Evolutionary conservation across 2,329 filamentous ascomycete genomes (phyloP), one percentile per base, ranked within the genome.

Genomic region (Annulohypoxylon truncatum): DNA sequence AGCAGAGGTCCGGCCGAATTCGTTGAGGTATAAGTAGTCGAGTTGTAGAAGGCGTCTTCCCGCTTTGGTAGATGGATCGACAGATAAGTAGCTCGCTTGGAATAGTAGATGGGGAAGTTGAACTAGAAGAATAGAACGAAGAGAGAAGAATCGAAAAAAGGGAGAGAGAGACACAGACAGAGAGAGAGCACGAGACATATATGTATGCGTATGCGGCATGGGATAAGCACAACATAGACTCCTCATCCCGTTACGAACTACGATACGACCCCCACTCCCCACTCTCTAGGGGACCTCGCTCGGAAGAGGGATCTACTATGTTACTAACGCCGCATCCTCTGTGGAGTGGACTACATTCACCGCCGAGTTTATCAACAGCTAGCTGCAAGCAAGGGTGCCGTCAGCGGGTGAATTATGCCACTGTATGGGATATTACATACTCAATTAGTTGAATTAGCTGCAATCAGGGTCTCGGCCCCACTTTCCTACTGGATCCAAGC

Each of bases 391-490:
- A 66, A 66, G 63, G 66, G 63, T 63, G 40, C 54, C 66, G 63
- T 64, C 66, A 69, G 66, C 66, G 55, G 55, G 51, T 54, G 40
- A 55, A 51, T 56, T 53, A 26, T 57, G 20, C 10, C 46, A 62
- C 35, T 51, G 38, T 42, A 20, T 42, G 38, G 38, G 38, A 42
- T 22, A 48, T 46, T 54, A 53, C n/a, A 31, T 50, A 47, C 44
- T 61, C 28, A 42, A 40, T 40, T 40, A 42, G 38, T 22, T 42
- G 38, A 42, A 42, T 51, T 56, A 52, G 33, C 63, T 66, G 66
- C 59, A 64, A 57, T 67, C 59, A 67, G 67, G 67, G 67, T 67
- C 67, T 63, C 60, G 64, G 64, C 64, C 64, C 67, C 63, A 69
- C 67, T 55, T 64, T 56, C 64, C 67, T 66, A 18, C 54, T 38